Percentiles rank a stretch among this genome's conserved stretches.
These are phyloP conservation scores for Colletotrichum kahawae DNA, from an alignment of 2,329 filamentous ascomycete species.

Conservation along the genomic window DNA sequence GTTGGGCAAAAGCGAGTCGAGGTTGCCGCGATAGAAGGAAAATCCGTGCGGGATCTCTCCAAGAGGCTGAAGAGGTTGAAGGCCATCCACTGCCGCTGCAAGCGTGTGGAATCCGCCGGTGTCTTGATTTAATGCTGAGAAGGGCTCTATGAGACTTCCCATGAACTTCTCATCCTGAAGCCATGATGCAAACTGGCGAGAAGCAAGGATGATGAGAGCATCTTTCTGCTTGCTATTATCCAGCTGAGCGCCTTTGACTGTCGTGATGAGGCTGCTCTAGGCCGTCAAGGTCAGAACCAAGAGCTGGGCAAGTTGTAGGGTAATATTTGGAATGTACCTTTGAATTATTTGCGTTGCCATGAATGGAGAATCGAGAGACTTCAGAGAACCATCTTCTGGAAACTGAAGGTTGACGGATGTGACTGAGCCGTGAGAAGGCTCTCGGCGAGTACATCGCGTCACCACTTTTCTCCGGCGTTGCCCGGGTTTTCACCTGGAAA, in stretches of 20 bases:
- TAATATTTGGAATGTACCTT: not conserved
- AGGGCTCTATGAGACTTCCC: constrained; percentile 22
- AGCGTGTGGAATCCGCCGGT: constrained; percentile 49
- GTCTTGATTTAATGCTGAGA: not conserved
- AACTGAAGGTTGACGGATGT: not conserved
- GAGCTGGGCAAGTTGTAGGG: not conserved
- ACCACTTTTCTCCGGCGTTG: not conserved
- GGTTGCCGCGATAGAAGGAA: constrained; percentile 54
- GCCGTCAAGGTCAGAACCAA: not conserved
- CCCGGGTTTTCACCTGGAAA: not conserved
- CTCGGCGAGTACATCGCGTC: not conserved
- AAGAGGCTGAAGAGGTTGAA: constrained; percentile 42
- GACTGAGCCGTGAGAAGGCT: not conserved
- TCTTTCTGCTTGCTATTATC: constrained; percentile 26
- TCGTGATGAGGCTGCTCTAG: not conserved
- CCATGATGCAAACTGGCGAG: constrained; percentile 51
- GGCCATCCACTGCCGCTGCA: constrained; percentile 60
- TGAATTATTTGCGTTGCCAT: not conserved
- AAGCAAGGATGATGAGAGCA: constrained; percentile 55
- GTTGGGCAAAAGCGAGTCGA: constrained; percentile 46
- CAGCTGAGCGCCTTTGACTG: not conserved
- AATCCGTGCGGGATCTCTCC: constrained; percentile 46
- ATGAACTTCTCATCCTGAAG: constrained; percentile 51
- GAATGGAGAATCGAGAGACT: not conserved
- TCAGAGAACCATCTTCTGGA: not conserved